phyloP scores from a whole-genome alignment of 2,329 filamentous ascomycete genomes.

The Pseudogymnoascus sp. region DNA sequence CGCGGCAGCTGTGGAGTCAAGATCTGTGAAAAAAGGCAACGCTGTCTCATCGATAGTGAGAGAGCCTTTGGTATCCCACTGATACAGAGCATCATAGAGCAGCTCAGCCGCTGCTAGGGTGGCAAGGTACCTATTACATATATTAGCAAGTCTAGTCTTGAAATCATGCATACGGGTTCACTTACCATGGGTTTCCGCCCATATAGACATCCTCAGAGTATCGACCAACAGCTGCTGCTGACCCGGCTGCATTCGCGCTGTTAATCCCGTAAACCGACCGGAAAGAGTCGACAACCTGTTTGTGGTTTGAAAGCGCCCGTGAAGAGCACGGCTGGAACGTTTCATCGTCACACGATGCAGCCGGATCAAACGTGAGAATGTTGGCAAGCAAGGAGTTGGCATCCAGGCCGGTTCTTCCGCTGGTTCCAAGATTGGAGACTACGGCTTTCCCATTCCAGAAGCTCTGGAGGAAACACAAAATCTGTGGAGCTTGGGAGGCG shows the following conservation, averaged over 20 bases:
- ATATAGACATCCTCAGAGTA: conserved; percentile 70
- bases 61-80: conserved; percentile 57
- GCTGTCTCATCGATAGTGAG: conserved; percentile 60
- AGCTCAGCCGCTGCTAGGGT: conserved; percentile 74
- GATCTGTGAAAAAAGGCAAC: conserved; percentile 63
- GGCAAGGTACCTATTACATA: conserved; percentile 47
- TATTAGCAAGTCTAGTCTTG: background rate
- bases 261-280: conserved; percentile 65
- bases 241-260: conserved; percentile 50
- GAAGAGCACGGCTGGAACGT: conserved; percentile 62
- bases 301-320: conserved; percentile 65
- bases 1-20: conserved; percentile 55
- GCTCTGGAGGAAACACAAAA: conserved; percentile 65
- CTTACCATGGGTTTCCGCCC: conserved; percentile 67
- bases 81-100: conserved; percentile 67
- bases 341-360: conserved; percentile 55
- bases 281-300: conserved; percentile 68
- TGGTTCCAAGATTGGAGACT: conserved; percentile 60
- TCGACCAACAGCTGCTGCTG: conserved; percentile 56
- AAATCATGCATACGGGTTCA: background rate
- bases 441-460: conserved; percentile 65
- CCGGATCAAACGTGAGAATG: conserved; percentile 64
- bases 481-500: conserved; percentile 53
- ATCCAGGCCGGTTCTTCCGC: conserved; percentile 59
- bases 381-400: conserved; percentile 61